Evolutionary conservation across 2,329 filamentous ascomycete genomes (phyloP).

Genomic region (Sporothrix mexicana): DNA sequence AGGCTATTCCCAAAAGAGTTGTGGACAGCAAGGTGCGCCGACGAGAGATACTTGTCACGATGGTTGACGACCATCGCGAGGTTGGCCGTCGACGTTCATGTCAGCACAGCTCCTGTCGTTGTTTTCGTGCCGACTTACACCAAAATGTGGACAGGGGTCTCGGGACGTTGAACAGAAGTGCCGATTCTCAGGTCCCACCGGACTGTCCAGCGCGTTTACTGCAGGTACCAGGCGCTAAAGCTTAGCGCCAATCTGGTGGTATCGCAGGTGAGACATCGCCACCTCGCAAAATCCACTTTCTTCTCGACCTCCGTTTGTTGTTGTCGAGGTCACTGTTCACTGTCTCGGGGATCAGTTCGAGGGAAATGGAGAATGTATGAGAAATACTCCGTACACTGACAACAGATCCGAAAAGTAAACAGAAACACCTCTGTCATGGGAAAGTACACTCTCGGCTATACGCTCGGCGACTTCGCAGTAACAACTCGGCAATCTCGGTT

Average conservation of each 20-base stretch:
- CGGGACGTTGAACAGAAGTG: not conserved
- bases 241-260: not conserved
- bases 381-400: too few species aligned
- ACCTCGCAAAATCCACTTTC: not conserved
- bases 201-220: not conserved
- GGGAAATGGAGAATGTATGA: not conserved
- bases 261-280: not conserved
- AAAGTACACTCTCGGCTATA: too few species aligned
- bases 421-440: too few species aligned
- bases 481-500: too few species aligned
- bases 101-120: not conserved
- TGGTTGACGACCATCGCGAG: not conserved
- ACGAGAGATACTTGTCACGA: not conserved
- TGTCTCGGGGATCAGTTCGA: not conserved
- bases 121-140: not conserved
- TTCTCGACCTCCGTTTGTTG: not conserved
- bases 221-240: not conserved
- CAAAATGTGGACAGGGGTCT: not conserved
- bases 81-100: not conserved
- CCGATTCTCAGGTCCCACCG: too few species aligned
- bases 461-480: too few species aligned
- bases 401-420: not conserved
- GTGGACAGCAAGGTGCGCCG: not conserved
- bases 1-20: too few species aligned
- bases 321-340: not conserved